phyloP scores from a whole-genome alignment of 768 basidiomycete species.

The Pulveroboletus sp. region DNA sequence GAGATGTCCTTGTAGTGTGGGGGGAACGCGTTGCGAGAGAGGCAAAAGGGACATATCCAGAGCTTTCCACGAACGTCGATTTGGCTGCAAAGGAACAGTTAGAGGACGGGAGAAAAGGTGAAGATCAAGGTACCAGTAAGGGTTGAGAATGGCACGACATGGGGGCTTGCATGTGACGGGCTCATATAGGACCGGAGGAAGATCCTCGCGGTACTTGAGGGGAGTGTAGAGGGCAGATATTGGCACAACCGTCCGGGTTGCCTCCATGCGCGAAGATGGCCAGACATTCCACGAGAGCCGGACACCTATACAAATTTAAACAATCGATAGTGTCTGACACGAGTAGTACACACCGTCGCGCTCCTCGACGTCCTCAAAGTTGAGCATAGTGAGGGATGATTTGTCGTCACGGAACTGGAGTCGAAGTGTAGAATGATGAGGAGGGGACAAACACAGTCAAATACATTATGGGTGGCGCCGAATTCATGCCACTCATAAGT shows the following conservation, averaged over 20 bases:
- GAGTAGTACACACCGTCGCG: conserved; percentile 66
- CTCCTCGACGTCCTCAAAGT: conserved; percentile 97
- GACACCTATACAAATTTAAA: conserved; percentile 54
- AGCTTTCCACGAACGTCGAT: conserved; percentile 98
- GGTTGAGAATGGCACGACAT: conserved; percentile 95
- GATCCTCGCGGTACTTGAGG: conserved; percentile 87
- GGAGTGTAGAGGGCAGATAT: conserved; percentile 98
- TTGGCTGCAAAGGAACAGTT: conserved; percentile 53
- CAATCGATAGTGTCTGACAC: not conserved
- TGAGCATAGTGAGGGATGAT: conserved; percentile 48
- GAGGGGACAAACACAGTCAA: conserved; percentile 18
- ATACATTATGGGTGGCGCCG: conserved; percentile 7
- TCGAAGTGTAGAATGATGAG: conserved; percentile 23
- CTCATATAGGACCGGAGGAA: conserved; percentile 95
- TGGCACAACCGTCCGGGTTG: conserved; percentile 95
- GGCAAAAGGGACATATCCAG: conserved; percentile 99
- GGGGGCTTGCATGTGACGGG: conserved; percentile 98
- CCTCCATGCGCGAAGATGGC: conserved; percentile 97
- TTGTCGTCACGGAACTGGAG: conserved; percentile 24
- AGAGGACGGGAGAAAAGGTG: not conserved
- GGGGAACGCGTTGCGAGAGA: conserved; percentile 94
- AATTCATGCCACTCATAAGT: not conserved
- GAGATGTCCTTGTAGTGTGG: conserved; percentile 99
- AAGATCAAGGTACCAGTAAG: conserved; percentile 72
- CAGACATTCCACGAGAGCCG: conserved; percentile 98